A percentile compares a stretch with the other conserved stretches of the same genome.
These are phyloP conservation scores for Marasmius oreades DNA, from an alignment of 1,284 basidiomycete genomes.

Conservation along the genomic window DNA sequence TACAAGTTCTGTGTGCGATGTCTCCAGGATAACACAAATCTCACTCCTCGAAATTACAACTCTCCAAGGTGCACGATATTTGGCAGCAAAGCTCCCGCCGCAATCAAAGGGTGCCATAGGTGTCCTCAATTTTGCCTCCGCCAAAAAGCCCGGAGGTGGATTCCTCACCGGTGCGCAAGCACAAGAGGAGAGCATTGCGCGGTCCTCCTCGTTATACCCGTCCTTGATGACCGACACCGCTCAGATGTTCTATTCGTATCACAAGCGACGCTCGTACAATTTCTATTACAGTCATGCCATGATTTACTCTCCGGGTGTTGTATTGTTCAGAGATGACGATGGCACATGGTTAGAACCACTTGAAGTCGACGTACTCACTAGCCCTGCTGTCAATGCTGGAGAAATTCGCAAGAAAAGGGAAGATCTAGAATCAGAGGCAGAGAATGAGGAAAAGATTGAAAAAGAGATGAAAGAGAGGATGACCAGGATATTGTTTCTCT, in stretches of 20 bases:
- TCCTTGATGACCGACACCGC: conserved; percentile 51
- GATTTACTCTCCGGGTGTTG: conserved; percentile 59
- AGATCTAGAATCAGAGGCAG: not conserved
- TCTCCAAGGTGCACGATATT: conserved; percentile 42
- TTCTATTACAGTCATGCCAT: conserved; percentile 62
- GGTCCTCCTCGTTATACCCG: conserved; percentile 60
- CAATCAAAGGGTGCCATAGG: conserved; percentile 38
- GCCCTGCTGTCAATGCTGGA: conserved; percentile 68
- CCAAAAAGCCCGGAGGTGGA: conserved; percentile 65
- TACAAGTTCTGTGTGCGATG: not conserved
- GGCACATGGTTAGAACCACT: conserved; percentile 53
- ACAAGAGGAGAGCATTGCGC: conserved; percentile 72
- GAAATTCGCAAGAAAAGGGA: conserved; percentile 38
- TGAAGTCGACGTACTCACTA: conserved; percentile 58
- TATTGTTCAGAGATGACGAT: conserved; percentile 53
- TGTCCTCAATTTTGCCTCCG: conserved; percentile 68
- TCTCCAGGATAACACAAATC: conserved; percentile 24
- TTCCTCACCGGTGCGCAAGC: conserved; percentile 63
- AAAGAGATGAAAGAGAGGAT: conserved; percentile 64
- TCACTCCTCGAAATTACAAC: conserved; percentile 51
- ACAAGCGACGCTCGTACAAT: conserved; percentile 43
- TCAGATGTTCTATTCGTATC: conserved; percentile 54
- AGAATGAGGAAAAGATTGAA: conserved; percentile 44
- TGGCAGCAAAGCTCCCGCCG: conserved; percentile 19
- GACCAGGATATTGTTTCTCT: conserved; percentile 59